Evolutionary conservation across 257 asterid species (phyloP), one percentile per base, ranked within the genome.

Genomic region (Cruciata laevipes): DNA sequence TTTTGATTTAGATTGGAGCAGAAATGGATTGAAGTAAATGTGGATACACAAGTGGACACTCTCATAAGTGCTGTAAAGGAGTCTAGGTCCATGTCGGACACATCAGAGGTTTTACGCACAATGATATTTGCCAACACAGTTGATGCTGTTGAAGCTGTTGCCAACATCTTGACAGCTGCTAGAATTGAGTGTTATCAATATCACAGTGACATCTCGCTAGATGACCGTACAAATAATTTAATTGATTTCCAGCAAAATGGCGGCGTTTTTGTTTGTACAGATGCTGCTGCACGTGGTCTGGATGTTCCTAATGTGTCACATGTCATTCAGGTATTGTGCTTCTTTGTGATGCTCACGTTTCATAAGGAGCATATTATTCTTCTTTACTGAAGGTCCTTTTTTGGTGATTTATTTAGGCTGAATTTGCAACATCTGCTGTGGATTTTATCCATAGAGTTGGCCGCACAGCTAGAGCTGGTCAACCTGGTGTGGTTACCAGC

Each of bases 81-180:
- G 49, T 68, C 67, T 49, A 70, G 75, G 42, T 53, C 75, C 49
- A 70, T 64, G 31, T 65, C 37, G 10, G 73, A 69, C 71, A 77
- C 86, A 44, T 10, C 81, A 61, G 78, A 66, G 72, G 73, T 86
- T 67, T 53, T 68, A 57, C 81, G 96, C 67, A 94, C 95, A 25
- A 94, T 94, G 95, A 91, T 94, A 67, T 94, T 94, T 72, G 97
- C 95, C 59, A 94, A 94, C 86, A 90, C 99, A 53, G 97, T 94
- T 69, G 99, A 94, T 59, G 92, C 96, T 37, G 95, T 85, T 58
- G 95, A 86, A 69, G 96, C 97, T 18, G 80, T 94, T 61, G 82
- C 95, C 44, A 83, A 78, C 69, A 76, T 94, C 66, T 80, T 94
- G 84, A 80, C 57, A 37, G 80, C 85, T 70, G 87, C 95, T 44